Base-by-base conservation (phyloP, 768 basidiomycete genomes). In the Postia placenta region DNA sequence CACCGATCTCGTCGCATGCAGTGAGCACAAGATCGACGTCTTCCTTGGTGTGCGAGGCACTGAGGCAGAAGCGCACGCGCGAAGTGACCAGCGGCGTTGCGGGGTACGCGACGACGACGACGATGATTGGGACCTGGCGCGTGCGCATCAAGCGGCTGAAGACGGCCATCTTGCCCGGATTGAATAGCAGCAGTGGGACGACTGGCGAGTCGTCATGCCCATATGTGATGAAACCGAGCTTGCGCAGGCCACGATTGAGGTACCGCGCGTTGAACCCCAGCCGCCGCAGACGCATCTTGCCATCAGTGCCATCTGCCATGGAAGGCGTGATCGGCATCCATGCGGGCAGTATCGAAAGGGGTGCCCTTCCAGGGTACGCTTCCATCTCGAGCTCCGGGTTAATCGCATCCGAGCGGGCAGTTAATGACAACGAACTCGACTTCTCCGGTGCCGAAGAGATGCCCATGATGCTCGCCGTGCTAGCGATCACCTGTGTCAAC, bases 381-480 rank as follows among this genome's bases (percentile, higher is more conserved):
- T 72, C 70, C 9, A 78, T 74, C 25, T 64, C 62, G 1, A 56
- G 49, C 55, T 59, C 51, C 20, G 52, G 51, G 57, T 60, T 56
- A 24, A 58, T 54, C 11, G 65, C 48, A 19, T 64, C 51, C 25
- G 61, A 54, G 35, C 53, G 22, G 56, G 51, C 64, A 53, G 57
- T 64, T 59, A 69, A 60, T 56, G 69, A 47, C 55, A 55, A 66
- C 37, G 54, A 58, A 33, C 67, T 56, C n/a, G 66, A 60, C 54
- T 60, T 60, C 47, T 61, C 55, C 5, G 47, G n/a, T 24, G 72
- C 58, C 9, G 70, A 52, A 11, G 76, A 63, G 51, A 92, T 67
- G 24, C 95, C 95, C 93, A 97, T 97, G 70, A 99, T 97, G 56
- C 90, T 92, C 0, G 85, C 89, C 90, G 95, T 96, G 53, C 87